Percentiles rank a stretch among this genome's conserved stretches.
These are phyloP conservation scores for Backusella tuberculispora DNA, from an alignment of 192 early-diverging fungal genomes.

Conservation along the genomic window DNA sequence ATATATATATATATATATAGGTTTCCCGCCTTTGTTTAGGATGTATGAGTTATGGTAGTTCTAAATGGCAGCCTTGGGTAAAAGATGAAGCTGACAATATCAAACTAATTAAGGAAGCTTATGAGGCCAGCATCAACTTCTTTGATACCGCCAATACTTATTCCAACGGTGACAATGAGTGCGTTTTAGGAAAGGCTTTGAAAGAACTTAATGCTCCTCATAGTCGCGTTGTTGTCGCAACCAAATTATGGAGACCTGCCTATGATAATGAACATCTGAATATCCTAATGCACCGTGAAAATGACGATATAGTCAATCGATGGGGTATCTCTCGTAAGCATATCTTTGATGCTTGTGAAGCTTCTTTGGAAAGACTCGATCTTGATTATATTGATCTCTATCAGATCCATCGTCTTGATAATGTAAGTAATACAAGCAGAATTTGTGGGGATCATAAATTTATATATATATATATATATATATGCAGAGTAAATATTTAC, in stretches of 20 bases:
- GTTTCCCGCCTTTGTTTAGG: conserved; percentile 48
- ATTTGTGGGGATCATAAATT: too few species aligned
- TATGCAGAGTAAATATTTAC: too few species aligned
- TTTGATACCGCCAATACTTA: conserved; percentile 33
- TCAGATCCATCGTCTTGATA: conserved; percentile 49
- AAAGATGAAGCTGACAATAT: conserved; percentile 43
- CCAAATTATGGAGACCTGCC: conserved; percentile 38
- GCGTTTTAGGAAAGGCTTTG: conserved; percentile 36
- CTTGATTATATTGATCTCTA: conserved; percentile 59
- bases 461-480: too few species aligned
- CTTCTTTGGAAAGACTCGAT: conserved; percentile 32
- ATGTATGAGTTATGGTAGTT: conserved; percentile 42
- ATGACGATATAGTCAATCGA: conserved; percentile 18
- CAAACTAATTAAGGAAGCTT: conserved; percentile 43
- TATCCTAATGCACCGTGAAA: not conserved
- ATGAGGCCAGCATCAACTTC: conserved; percentile 39
- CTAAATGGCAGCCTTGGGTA: conserved; percentile 44
- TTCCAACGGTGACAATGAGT: conserved; percentile 37
- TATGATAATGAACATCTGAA: not conserved
- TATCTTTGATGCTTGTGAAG: conserved; percentile 39
- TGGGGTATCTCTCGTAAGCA: conserved; percentile 34
- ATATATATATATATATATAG: too few species aligned
- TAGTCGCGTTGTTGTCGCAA: conserved; percentile 34
- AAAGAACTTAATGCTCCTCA: conserved; percentile 40
- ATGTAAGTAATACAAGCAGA: not conserved